phyloP scores from a whole-genome alignment of 106 monocot genomes.

The Platanthera guangdongensis region DNA sequence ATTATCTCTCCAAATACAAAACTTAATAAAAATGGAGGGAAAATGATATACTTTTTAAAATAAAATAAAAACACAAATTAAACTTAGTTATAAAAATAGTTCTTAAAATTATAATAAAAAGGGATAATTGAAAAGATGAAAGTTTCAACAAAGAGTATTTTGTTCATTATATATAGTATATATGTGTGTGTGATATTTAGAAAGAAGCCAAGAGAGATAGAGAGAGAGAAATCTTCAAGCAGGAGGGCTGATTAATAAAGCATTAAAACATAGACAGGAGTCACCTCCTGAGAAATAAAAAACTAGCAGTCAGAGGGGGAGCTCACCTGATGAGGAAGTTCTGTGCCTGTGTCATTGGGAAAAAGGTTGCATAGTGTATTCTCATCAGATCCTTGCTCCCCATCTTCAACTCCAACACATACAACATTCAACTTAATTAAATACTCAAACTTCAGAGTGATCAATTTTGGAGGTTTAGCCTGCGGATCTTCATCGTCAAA shows the following conservation, averaged over 20 bases:
- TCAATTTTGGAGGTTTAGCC: conserved; percentile 35
- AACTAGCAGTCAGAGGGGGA: background rate
- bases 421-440: conserved; percentile 82
- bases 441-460: conserved; percentile 69
- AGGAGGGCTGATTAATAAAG: background rate
- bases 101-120: too few relatives aligned
- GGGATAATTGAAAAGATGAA: too few relatives aligned
- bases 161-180: too few relatives aligned
- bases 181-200: background rate
- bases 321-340: conserved; percentile 73
- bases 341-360: conserved; percentile 80
- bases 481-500: conserved; percentile 52
- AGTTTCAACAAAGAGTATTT: too few relatives aligned
- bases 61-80: too few relatives aligned
- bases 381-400: conserved; percentile 37
- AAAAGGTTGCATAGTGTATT: conserved; percentile 91
- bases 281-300: background rate
- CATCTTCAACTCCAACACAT: conserved; percentile 77
- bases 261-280: background rate
- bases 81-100: too few relatives aligned
- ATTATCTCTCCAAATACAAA: too few relatives aligned
- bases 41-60: too few relatives aligned
- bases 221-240: background rate
- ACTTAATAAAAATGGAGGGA: too few relatives aligned
- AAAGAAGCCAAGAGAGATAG: background rate